phyloP scores from a whole-genome alignment of 1,284 basidiomycete species.

The Cutaneotrichosporon sp. region DNA sequence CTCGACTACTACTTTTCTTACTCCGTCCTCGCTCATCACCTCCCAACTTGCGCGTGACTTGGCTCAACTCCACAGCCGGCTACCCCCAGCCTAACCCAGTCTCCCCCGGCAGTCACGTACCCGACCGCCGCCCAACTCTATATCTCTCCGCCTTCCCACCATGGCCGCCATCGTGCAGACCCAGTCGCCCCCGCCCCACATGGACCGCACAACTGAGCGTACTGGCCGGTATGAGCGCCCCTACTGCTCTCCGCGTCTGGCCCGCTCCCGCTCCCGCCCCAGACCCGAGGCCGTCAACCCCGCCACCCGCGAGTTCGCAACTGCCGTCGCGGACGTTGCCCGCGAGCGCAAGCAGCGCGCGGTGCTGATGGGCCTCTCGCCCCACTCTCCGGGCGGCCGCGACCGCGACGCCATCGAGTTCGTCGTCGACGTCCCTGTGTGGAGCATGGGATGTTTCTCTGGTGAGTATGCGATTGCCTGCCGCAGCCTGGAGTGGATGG shows the following conservation, averaged over 20 bases:
- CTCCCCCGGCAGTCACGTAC: not conserved
- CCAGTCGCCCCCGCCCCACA: not conserved
- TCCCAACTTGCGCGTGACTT: no score
- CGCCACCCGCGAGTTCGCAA: constrained; percentile 11
- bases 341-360: constrained; percentile 11
- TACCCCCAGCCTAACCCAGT: not conserved
- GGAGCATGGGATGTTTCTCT: constrained; percentile 45
- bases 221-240: constrained; percentile 4
- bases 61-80: no score
- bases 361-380: constrained; percentile 7
- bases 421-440: constrained; percentile 47
- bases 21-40: no score
- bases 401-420: constrained; percentile 39
- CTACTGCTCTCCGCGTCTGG: constrained; percentile 15
- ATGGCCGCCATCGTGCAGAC: not conserved
- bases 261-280: constrained; percentile 15
- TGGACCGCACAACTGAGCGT: not conserved
- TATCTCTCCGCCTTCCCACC: no score
- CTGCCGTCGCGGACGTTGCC: constrained; percentile 3
- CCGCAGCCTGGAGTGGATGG: not conserved
- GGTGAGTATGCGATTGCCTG: constrained; percentile 24
- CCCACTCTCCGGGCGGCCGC: constrained; percentile 8
- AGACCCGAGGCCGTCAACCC: constrained; percentile 9
- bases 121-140: no score
- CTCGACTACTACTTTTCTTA: no score